Evolutionary conservation across 2,329 filamentous ascomycete genomes (phyloP).

Genomic region (Talaromyces islandicus): DNA sequence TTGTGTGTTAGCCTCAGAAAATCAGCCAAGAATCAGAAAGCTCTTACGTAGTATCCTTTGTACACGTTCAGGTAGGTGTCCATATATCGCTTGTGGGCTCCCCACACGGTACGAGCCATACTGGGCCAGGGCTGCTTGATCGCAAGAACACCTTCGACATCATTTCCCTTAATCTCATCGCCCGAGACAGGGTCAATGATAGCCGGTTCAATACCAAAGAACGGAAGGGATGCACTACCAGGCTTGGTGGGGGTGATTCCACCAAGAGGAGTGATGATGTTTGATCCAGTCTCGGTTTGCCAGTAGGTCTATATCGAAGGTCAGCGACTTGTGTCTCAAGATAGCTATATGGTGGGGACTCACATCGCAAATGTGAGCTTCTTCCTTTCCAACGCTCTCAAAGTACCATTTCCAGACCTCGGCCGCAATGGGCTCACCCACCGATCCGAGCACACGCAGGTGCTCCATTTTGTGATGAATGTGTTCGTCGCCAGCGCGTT

Average conservation of each 20-base stretch:
- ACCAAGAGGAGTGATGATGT: slow-evolving; percentile 89
- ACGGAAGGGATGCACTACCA: slow-evolving; percentile 88
- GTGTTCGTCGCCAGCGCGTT: slow-evolving; percentile 90
- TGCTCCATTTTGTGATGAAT: slow-evolving; percentile 86
- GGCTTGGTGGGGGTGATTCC: slow-evolving; percentile 96
- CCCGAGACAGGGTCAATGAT: slow-evolving; percentile 96
- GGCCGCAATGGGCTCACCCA: slow-evolving; percentile 94
- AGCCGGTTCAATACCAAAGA: slow-evolving; percentile 96
- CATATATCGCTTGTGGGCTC: slow-evolving; percentile 97
- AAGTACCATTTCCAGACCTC: slow-evolving; percentile 99
- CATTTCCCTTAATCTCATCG: slow-evolving; percentile 87
- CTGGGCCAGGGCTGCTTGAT: slow-evolving; percentile 99
- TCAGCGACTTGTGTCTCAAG: not conserved
- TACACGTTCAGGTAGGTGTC: slow-evolving; percentile 98
- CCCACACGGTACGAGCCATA: slow-evolving; percentile 97
- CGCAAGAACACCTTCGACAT: slow-evolving; percentile 92
- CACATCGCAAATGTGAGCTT: slow-evolving; percentile 90
- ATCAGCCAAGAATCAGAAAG: not conserved
- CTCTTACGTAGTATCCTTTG: slow-evolving; percentile 88
- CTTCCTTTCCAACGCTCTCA: slow-evolving; percentile 86
- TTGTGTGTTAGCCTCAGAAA: not conserved
- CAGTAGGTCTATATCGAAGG: slow-evolving; percentile 73
- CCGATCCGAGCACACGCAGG: slow-evolving; percentile 83
- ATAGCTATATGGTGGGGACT: slow-evolving; percentile 35
- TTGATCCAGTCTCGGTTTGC: slow-evolving; percentile 97